Conservation (phyloP, 441 rosid species). For the Omphalea diandra region DNA sequence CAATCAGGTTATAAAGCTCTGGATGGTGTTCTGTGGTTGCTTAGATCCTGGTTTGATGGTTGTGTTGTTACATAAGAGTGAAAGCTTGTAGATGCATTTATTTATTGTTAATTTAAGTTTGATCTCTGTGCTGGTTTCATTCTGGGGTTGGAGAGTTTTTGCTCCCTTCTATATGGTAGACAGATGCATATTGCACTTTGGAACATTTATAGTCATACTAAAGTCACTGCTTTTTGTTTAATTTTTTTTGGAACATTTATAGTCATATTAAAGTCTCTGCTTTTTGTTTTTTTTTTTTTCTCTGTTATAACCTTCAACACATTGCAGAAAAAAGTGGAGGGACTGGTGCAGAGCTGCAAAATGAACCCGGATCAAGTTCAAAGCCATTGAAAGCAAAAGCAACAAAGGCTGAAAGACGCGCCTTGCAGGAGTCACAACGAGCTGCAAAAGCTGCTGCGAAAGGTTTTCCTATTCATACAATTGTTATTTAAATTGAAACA, state of each 20-base stretch:
- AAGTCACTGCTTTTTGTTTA: background rate
- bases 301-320: slow-evolving; percentile 8
- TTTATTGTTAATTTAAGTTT: background rate
- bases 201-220: background rate
- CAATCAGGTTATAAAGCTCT: background rate
- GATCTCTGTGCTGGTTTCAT: background rate
- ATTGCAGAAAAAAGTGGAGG: slow-evolving; percentile 45
- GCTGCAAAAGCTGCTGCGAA: slow-evolving; percentile 77
- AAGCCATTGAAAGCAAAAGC: slow-evolving; percentile 59
- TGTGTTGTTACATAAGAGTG: background rate
- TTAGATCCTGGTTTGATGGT: background rate
- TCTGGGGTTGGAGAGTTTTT: background rate
- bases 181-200: background rate
- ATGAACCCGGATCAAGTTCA: slow-evolving; percentile 37
- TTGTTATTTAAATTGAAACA: background rate
- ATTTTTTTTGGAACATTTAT: background rate
- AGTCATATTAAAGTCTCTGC: background rate
- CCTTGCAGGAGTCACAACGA: slow-evolving; percentile 81
- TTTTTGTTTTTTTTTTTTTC: background rate
- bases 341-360: slow-evolving; percentile 31
- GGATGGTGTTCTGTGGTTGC: no score
- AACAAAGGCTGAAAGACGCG: slow-evolving; percentile 85
- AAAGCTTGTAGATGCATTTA: background rate
- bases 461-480: slow-evolving; percentile 40
- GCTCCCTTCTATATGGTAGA: background rate